phyloP scores from a whole-genome alignment of 2,329 filamentous ascomycete species.

The Penicillium italicum region DNA sequence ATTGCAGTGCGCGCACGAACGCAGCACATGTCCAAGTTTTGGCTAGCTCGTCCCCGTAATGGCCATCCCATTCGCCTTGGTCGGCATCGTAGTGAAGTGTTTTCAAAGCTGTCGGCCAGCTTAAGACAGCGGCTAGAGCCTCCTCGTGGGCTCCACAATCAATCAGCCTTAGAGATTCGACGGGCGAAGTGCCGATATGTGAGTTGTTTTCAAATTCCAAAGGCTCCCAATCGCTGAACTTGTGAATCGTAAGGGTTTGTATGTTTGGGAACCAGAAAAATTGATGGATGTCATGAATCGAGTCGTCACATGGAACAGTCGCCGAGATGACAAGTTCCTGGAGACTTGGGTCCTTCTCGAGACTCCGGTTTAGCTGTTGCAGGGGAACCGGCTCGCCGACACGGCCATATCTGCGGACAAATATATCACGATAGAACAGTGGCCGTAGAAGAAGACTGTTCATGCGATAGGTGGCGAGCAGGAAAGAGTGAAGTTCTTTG shows the following conservation, averaged over 20 bases:
- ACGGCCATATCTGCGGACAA: background rate
- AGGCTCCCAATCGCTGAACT: slow-evolving; percentile 4
- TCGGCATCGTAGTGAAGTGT: slow-evolving; percentile 14
- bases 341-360: slow-evolving; percentile 1
- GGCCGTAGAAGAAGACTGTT: background rate
- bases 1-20: slow-evolving; percentile 9
- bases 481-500: slow-evolving; percentile 6
- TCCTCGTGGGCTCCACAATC: slow-evolving; percentile 15
- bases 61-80: slow-evolving; percentile 9
- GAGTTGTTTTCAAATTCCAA: slow-evolving; percentile 2
- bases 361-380: slow-evolving; percentile 1
- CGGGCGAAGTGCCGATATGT: slow-evolving; percentile 9
- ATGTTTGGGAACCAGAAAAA: slow-evolving; percentile 6
- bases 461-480: background rate
- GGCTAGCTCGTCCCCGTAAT: slow-evolving; percentile 1
- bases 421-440: slow-evolving; percentile 9
- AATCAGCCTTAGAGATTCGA: slow-evolving; percentile 8
- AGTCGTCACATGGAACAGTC: background rate
- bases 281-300: background rate
- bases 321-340: slow-evolving; percentile 3
- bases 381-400: background rate
- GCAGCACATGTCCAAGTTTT: slow-evolving; percentile 10
- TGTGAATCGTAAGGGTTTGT: background rate
- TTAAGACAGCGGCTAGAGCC: slow-evolving; percentile 11
- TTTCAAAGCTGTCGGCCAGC: slow-evolving; percentile 15